phyloP scores from a whole-genome alignment of 1,139 yeast species.

The Yamadazyma taylorii region DNA sequence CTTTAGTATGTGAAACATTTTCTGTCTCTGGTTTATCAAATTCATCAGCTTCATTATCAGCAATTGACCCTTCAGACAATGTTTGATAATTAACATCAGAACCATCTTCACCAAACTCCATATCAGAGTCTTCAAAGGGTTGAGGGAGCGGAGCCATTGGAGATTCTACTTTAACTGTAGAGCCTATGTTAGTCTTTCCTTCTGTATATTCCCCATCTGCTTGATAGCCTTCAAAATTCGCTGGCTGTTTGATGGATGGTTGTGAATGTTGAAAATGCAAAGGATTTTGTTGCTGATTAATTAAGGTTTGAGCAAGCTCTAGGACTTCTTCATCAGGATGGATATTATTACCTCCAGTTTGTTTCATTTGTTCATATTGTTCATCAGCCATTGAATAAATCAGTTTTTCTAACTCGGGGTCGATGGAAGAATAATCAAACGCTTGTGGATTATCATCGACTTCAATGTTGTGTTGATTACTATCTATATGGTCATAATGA shows the following conservation, averaged over 20 bases:
- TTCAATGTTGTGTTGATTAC: too few relatives aligned
- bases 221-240: conserved; percentile 4
- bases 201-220: conserved; percentile 6
- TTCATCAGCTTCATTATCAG: conserved; percentile 18
- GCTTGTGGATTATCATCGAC: too few relatives aligned
- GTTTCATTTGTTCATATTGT: conserved; percentile 1
- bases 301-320: conserved; percentile 7
- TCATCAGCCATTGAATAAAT: conserved; percentile 1
- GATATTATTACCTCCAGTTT: conserved; percentile 7
- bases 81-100: conserved; percentile 17
- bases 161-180: conserved; percentile 1
- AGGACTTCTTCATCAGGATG: conserved; percentile 6
- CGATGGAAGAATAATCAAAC: conserved; percentile 9
- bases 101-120: conserved; percentile 4
- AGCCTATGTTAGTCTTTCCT: background rate
- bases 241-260: conserved; percentile 2
- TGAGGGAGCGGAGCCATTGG: conserved; percentile 14
- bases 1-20: too few relatives aligned
- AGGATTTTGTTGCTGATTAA: conserved; percentile 9
- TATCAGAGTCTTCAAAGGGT: conserved; percentile 11
- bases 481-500: too few relatives aligned
- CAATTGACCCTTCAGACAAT: conserved; percentile 29
- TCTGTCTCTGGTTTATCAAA: conserved; percentile 6
- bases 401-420: conserved; percentile 8
- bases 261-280: background rate